Base-by-base conservation (phyloP, 2,329 filamentous ascomycete species). In the Aureobasidium sp. region DNA sequence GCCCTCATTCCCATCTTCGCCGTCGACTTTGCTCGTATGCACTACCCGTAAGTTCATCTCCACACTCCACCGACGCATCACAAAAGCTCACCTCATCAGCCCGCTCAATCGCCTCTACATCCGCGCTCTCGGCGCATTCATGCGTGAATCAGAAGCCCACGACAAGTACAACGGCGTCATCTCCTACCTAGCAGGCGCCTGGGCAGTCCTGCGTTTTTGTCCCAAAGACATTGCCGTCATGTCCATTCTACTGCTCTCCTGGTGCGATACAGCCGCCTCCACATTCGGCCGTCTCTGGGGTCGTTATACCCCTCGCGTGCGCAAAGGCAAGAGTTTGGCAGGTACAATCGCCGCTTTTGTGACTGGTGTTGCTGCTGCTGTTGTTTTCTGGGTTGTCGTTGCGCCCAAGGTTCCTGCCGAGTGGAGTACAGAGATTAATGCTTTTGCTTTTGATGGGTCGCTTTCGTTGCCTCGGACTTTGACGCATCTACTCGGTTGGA, bases 201-300 rank as follows among this genome's bases (percentile, higher is more conserved):
- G 90, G 83, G 78, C 84, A 27, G 89, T 91, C 14, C 80, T 97
- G 60, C 81, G 81, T 60, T 89, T 88, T 68, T 89, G 94, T 68
- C 89, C 90, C 58, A 98, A 97, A 72, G 93, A 98, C 63, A 80
- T 98, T 21, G 90, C 85, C 6, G 85, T 95, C 44, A 85, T 97
- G 75, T 84, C 86, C 57, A 86, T 97, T 38, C 75, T 98, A 63
- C 79, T 98, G 35, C 80, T 98, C 21, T 94, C 88, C 65, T 98
- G 93, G 93, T 98, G 93, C 71, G 93, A 98, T 68, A 97, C 93
- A 1, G 93, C 93, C 30, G 93, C 93, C 47, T 93, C 86, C 66
- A 98, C 93, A 0, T 90, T 98, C 65, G 93, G 93, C 50, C 81
- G 93, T 52, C 75, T 91, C 12, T 97, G 88, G 72, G 93, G 93